Evolutionary conservation across 805 yeast genomes (phyloP), one percentile per base, ranked within the genome.

Genomic region (Saccharomyces mikatae): DNA sequence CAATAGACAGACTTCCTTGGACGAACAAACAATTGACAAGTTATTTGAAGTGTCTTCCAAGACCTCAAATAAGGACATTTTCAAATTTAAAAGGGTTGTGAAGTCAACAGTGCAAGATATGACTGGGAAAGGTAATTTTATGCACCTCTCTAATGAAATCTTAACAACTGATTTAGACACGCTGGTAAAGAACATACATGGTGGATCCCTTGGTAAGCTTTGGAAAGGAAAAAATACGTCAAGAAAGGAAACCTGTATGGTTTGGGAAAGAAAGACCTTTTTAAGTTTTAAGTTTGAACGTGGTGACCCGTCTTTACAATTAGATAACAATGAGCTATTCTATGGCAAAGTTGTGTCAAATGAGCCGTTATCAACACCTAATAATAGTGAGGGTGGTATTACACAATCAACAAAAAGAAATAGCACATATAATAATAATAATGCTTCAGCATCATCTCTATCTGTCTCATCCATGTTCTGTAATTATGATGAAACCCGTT

Each of bases 41-140:
- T 68, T 83, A 2, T 72, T 77, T 56, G 71, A 71, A 51, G 74
- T 77, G 2, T 76, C 84, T 4, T 75, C 76, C 8, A 79, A 78
- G 58, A 68, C 67, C 5, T 66, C 75, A 6, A 72, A 67, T 24
- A 68, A 74, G 3, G 82, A 77, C 59, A 67, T 75, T 44, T 73
- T 76, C 53, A 81, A 81, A 52, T 67, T 84, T 49, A 83, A 84
- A 48, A 82, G 80, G 58, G 89, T 80, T 31, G 87, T 88, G 36
- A 87, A 86, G 62, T 78, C 81, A 21, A 84, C 90, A 0, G 87
- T 87, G 26, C 87, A 84, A 61, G 94, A 88, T 63, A 75, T 80
- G 6, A 72, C 77, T 36, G 75, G 78, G 24, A 72, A 71, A 53
- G 69, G 71, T 6, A 66, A 70, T 36, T 69, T 71, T 3, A 62